Conservation (phyloP, 495 filamentous ascomycete species). For the Hyaloscypha hepaticicola region DNA sequence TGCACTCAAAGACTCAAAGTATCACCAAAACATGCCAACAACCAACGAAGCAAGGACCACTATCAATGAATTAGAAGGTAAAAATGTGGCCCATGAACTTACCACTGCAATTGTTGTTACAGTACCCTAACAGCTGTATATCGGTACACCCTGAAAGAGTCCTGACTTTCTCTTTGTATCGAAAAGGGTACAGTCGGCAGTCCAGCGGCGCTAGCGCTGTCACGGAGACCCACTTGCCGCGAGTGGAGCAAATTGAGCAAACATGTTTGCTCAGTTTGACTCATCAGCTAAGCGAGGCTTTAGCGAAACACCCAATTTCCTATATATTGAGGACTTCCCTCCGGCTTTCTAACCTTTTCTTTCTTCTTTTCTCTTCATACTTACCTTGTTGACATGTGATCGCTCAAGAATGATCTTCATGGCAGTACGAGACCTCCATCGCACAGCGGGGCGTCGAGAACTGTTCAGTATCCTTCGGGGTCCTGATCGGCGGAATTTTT, state of each 20-base stretch:
- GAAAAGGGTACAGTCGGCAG: no score
- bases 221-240: no score
- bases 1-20: no score
- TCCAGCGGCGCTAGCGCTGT: no score
- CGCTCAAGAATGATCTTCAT: constrained; percentile 25
- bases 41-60: no score
- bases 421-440: constrained; percentile 66
- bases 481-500: constrained; percentile 71
- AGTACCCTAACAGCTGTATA: no score
- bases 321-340: constrained; percentile 9
- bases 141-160: no score
- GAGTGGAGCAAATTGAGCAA: neutral
- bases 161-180: no score
- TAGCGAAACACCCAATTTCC: neutral
- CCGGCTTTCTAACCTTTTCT: neutral
- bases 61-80: no score
- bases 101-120: no score
- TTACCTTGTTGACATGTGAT: constrained; percentile 28
- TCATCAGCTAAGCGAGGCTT: neutral
- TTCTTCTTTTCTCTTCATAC: constrained; percentile 24
- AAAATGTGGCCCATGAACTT: no score
- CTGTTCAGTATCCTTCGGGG: constrained; percentile 67
- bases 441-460: constrained; percentile 70
- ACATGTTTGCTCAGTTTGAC: neutral
- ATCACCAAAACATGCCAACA: no score